Base-by-base conservation (phyloP, 2,329 filamentous ascomycete species). In the Aspergillus texensis region DNA sequence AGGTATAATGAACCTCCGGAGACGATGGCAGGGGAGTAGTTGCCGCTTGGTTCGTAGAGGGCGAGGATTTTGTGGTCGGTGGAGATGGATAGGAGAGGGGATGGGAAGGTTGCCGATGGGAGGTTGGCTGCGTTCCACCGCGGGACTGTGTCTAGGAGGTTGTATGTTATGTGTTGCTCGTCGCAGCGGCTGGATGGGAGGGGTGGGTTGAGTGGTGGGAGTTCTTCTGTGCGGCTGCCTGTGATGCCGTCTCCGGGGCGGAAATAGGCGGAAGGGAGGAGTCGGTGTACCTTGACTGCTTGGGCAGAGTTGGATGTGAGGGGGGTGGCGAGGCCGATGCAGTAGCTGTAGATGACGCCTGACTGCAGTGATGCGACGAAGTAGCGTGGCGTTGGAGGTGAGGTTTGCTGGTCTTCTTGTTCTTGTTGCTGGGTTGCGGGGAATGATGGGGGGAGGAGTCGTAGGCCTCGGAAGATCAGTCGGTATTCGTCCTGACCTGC, bases 1-100 rank as follows among this genome's bases (percentile, higher is more conserved):
- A 71, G 34, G 58, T 69, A 71, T 3, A 71, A 24, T 6, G 68
- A 63, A 1, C 69, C 69, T 16, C 69, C 68, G 2, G 48, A 45
- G 28, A 64, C 50, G 58, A 67, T 60, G n/a, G 48, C 43, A 52
- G 57, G 68, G 19, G 59, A 61, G 50, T 67, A 65, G 6, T 64
- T 65, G 3, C 57, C 63, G 16, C 65, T 68, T 3, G 65, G 63
- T 58, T 70, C 69, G 50, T 67, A 70, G 26, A 70, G 62, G 10
- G 62, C 64, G 16, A 70, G 52, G 39, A 71, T 36, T 5, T 57
- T 63, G 14, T 28, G 50, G 43, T 71, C 69, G n/a, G 52, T 26
- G 26, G 69, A 70, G 24, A 67, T 41, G 30, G 64, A 53, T 1
- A 70, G 32, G 50, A 68, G 34, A 0, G 68, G 68, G 5, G 58